phyloP scores from a whole-genome alignment of 73 alveolate genomes.

The Paraurostyla sp. region DNA sequence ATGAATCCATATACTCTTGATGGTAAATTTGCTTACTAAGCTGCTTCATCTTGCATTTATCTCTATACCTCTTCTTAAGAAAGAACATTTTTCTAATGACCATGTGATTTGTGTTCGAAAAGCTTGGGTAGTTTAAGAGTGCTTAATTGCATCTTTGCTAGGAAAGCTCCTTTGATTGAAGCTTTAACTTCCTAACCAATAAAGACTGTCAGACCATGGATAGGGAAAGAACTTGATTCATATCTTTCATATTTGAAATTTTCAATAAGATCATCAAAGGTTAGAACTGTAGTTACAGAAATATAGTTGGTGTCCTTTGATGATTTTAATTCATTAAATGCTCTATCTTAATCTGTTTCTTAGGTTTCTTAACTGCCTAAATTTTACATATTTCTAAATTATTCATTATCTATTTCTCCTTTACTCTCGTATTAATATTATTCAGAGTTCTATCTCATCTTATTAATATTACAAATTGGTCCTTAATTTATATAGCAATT shows the following conservation, averaged over 20 bases:
- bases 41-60: neutral
- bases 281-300: neutral
- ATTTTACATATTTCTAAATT: too few relatives aligned
- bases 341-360: neutral
- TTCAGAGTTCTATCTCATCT: too few relatives aligned
- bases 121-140: neutral
- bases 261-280: constrained; percentile 13
- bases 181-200: neutral
- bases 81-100: neutral
- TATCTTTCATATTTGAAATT: constrained; percentile 17
- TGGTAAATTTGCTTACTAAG: constrained; percentile 11
- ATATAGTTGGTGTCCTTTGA: neutral
- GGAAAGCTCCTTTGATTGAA: neutral
- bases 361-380: too few relatives aligned
- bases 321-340: neutral
- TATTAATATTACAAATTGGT: too few relatives aligned
- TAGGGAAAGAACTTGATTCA: constrained; percentile 22
- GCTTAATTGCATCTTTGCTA: neutral
- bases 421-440: too few relatives aligned
- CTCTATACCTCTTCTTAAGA: neutral
- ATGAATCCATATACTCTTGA: neutral
- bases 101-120: neutral
- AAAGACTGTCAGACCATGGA: neutral
- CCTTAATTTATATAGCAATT: too few relatives aligned
- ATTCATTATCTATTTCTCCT: too few relatives aligned